Evolutionary conservation across 1,284 basidiomycete genomes (phyloP).

Genomic region (Ceratobasidium sp.): DNA sequence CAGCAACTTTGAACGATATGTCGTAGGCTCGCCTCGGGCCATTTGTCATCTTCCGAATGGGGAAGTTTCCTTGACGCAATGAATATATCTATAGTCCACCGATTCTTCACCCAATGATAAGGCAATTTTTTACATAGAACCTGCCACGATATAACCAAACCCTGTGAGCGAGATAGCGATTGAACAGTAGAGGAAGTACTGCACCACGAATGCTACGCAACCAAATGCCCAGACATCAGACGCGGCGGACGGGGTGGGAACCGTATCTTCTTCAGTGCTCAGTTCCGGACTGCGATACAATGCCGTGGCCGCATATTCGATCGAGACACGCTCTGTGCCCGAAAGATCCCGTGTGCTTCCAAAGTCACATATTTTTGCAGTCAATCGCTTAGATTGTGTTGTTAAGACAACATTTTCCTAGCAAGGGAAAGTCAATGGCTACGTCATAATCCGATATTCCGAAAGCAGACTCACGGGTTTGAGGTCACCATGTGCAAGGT

Average conservation of each 20-base stretch:
- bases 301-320: slow-evolving; percentile 6
- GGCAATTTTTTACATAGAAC: slow-evolving; percentile 32
- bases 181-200: neutral
- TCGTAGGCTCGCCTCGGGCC: slow-evolving; percentile 11
- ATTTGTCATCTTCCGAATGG: slow-evolving; percentile 16
- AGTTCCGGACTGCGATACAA: slow-evolving; percentile 35
- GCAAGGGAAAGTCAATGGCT: too few species aligned
- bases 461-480: slow-evolving; percentile 9
- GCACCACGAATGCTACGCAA: slow-evolving; percentile 37
- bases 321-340: neutral
- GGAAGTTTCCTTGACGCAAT: slow-evolving; percentile 27
- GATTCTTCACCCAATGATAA: slow-evolving; percentile 31
- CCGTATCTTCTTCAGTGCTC: slow-evolving; percentile 3
- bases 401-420: slow-evolving; percentile 31
- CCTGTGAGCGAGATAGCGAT: neutral
- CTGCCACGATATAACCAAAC: neutral
- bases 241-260: neutral
- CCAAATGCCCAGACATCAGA: slow-evolving; percentile 39
- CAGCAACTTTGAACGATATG: slow-evolving; percentile 22
- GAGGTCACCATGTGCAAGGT: slow-evolving; percentile 27
- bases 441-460: too few species aligned
- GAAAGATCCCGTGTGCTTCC: slow-evolving; percentile 12
- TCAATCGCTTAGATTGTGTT: neutral
- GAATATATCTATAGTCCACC: slow-evolving; percentile 27
- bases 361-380: slow-evolving; percentile 33